These are phyloP conservation scores for Fusarium luffae DNA, from an alignment of 2,329 filamentous ascomycete genomes.

Conservation along the genomic window DNA sequence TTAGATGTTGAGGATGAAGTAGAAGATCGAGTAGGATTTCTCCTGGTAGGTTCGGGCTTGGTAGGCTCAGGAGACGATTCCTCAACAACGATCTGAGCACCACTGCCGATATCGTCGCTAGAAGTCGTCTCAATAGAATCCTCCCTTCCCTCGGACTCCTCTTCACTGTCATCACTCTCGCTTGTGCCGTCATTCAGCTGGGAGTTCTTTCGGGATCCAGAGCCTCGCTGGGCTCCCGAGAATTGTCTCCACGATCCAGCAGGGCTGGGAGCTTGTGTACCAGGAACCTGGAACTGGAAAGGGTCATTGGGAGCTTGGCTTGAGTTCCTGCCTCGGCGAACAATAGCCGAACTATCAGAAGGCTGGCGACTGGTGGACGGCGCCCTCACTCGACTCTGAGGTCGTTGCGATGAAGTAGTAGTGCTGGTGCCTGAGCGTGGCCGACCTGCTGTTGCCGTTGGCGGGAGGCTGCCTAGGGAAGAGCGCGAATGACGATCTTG, in stretches of 20 bases:
- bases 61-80: conserved; percentile 45
- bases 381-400: conserved; percentile 49
- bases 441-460: conserved; percentile 56
- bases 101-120: conserved; percentile 53
- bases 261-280: conserved; percentile 53
- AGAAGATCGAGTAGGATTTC: conserved; percentile 50
- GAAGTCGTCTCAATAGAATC: conserved; percentile 48
- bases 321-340: conserved; percentile 49
- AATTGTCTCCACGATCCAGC: conserved; percentile 52
- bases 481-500: conserved; percentile 55
- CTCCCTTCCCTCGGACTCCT: conserved; percentile 44
- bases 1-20: conserved; percentile 52
- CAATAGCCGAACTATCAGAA: conserved; percentile 56
- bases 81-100: conserved; percentile 53
- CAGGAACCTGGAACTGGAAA: conserved; percentile 64
- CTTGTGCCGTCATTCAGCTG: conserved; percentile 50
- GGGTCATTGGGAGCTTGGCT: conserved; percentile 55
- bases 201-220: conserved; percentile 44
- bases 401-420: conserved; percentile 54
- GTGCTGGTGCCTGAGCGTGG: conserved; percentile 55
- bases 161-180: conserved; percentile 49
- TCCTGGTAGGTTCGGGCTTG: conserved; percentile 47
- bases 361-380: conserved; percentile 53
- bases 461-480: conserved; percentile 64
- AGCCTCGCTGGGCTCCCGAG: conserved; percentile 48